Evolutionary conservation across 2,329 filamentous ascomycete species (phyloP).

Genomic region (Venturia effusa): DNA sequence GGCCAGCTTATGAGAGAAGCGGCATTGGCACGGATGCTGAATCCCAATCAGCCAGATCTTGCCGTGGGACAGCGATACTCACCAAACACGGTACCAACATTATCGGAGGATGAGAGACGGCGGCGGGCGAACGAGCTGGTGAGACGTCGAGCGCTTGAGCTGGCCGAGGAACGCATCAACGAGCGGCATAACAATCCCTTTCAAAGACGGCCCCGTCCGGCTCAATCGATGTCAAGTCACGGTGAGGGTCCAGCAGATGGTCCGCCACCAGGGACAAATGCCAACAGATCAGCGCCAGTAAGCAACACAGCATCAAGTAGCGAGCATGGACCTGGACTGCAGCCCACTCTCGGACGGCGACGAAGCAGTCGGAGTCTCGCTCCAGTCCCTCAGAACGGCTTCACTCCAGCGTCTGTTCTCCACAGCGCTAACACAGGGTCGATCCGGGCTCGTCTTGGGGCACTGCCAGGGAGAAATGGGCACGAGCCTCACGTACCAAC

Average conservation of each 20-base stretch:
- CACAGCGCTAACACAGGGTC: neutral
- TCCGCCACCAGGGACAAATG: neutral
- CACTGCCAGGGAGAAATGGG: neutral
- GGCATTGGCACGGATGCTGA: neutral
- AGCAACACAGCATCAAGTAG: neutral
- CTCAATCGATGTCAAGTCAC: neutral
- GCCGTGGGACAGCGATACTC: neutral
- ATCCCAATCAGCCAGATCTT: neutral
- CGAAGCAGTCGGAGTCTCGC: neutral
- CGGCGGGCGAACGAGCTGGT: conserved; percentile 11
- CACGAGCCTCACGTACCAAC: neutral
- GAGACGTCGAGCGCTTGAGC: conserved; percentile 9
- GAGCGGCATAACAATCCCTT: neutral
- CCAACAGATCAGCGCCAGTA: neutral
- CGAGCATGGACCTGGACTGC: neutral
- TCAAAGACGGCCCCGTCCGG: neutral
- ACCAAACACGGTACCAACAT: neutral
- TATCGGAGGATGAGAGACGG: conserved; percentile 11
- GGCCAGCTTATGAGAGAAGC: conserved; percentile 2
- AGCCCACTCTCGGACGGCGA: neutral
- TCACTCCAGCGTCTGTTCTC: neutral
- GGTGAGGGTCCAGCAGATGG: neutral
- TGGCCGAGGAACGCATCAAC: conserved; percentile 3
- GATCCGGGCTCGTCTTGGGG: neutral
- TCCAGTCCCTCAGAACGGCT: neutral